Base-by-base conservation (phyloP, 805 yeast species). In the Wickerhamiella alocasiicola region DNA sequence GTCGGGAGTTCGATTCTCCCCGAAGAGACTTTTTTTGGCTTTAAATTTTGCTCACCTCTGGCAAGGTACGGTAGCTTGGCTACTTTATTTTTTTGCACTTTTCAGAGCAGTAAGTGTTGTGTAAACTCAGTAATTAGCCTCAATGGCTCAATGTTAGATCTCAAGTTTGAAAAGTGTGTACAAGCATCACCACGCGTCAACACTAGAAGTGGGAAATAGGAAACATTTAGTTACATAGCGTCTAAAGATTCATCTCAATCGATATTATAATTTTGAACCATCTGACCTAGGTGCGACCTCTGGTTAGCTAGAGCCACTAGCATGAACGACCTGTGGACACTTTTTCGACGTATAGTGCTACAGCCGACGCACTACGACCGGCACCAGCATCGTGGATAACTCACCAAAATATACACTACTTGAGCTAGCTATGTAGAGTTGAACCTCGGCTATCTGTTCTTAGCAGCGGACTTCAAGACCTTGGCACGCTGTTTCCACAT, bases 401-500 rank as follows among this genome's bases (percentile, higher is more conserved):
- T 23, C 26, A 11, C 26, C 26, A 23, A 23, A 7, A 23, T 7
- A 11, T 23, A 23, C 9, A 23, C 11, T 23, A 7, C 9, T 23
- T 23, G 11, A 7, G 11, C 11, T 23, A 7, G 26, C 26, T 23
- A 23, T 23, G 26, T 23, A 23, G n/a, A n/a, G n/a, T 23, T 23
- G 9, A 7, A 23, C 26, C 26, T 23, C 7, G 26, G 7, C 11
- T 23, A 7, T 7, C 26, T 7, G 7, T 23, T 11, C 9, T 23
- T 24, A 13, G 11, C 13, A 20, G 17, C 37, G 53, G 16, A 28
- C 30, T 25, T n/a, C 15, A 60, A 49, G 3, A 77, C 84, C 66
- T 83, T 82, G 57, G 67, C 68, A 63, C 98, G 77, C 65, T 88
- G 96, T 49, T 68, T 72, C 54, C 88, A 67, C 95, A 91, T 87